Base-by-base conservation (phyloP, 805 yeast species). In the Metschnikowia matae region DNA sequence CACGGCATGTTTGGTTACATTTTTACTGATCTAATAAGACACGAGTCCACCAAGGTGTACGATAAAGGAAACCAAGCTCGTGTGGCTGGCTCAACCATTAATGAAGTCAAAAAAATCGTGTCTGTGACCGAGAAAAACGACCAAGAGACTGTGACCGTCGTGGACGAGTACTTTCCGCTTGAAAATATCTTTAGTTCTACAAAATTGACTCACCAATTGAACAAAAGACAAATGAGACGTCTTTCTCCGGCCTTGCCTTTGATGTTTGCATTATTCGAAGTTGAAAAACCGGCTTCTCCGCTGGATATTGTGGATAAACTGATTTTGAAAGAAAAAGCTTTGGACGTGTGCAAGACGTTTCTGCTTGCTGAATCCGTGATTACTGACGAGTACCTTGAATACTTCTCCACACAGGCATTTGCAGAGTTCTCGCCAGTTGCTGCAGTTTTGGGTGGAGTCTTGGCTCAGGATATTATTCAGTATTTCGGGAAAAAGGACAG, bases 391-490 rank as follows among this genome's bases (percentile, higher is more conserved):
- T 67, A 74, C 46, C 54, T 80, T 23, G 63, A 68, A 4, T 61
- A 67, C 23, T 64, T 84, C 41, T 55, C 76, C 0, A 65, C 61
- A 18, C 89, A 85, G 61, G 76, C 75, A 6, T 71, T 61, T 54
- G 67, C 89, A 2, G 95, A 90, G 61, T 80, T 87, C 56, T 78
- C 89, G 10, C 96, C 97, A 1, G 84, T 84, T 0, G 82, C 94
- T 4, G 95, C 98, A 0, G 80, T 94, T 1, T 58, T 92, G 6
- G 99, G 98, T 5, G 99, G 98, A 1, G 78, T 89, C 1, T 67
- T 92, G 21, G 87, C 96, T 2, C 99, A 94, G 67, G 97, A 91
- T 64, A 85, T 89, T 13, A 86, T 94, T 42, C 94, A 94, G 68
- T 82, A 78, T 48, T 67, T 92, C 47, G 85, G 94, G 40, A 80